Base-by-base conservation (phyloP, 352 stramenopile genomes). In the Pythium guiyangense region DNA sequence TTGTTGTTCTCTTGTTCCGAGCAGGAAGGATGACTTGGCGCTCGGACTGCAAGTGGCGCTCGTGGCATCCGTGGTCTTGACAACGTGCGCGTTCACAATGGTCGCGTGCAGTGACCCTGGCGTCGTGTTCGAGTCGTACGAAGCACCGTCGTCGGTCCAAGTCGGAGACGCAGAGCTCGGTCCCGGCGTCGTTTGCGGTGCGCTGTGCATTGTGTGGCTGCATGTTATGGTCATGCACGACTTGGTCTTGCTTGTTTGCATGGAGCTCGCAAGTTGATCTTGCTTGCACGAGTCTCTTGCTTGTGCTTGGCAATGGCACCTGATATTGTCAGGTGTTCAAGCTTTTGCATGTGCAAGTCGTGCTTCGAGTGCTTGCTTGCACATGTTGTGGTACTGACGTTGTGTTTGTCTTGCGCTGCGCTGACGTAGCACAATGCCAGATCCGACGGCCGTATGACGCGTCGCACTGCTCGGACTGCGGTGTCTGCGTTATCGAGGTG, bases 381-480 rank as follows among this genome's bases (percentile, higher is more conserved):
- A 35, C 4, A 25, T 35, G 31, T 12, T 37, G 31, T 11, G 5
- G 1, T 2, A 12, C 31, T 37, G 31, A 37, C 31, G 12, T 6
- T 37, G 6, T 10, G 31, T 12, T 10, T 37, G 31, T 12, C 31
- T 37, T 37, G 31, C 31, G 8, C 12, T 10, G 12, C 12, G 27
- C 17, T 27, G 14, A 11, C 27, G 37, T 63, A 92, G 84, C 84
- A 8, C 77, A 89, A 72, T 94, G 84, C 56, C 79, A 91, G 27
- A 76, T 94, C 9, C 71, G 74, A 46, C 70, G 84, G 22, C 84
- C 84, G 18, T 65, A 79, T 29, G 73, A 84, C 31, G 84, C 84
- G 8, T 89, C 82, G 4, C 84, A 94, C 61, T 94, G 84, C 64
- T 79, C 78, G 29, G 84, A 94, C 55, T 94, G 84, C 57, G 76